phyloP scores from a whole-genome alignment of 2,329 filamentous ascomycete species.

The Bipolaris victoriae region DNA sequence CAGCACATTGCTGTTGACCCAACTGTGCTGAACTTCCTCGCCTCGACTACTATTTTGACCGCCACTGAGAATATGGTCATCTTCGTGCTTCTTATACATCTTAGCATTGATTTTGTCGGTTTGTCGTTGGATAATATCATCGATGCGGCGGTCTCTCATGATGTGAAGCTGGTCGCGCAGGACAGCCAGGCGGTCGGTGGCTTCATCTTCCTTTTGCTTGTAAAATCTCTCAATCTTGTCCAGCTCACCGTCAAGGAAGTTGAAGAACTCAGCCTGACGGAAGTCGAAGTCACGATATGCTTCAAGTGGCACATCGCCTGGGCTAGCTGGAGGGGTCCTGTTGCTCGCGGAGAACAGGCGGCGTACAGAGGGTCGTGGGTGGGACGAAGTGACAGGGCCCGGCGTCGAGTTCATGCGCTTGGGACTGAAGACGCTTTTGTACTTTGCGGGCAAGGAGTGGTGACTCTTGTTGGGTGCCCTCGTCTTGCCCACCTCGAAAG shows the following conservation, averaged over 20 bases:
- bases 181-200: conserved; percentile 70
- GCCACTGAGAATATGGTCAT: conserved; percentile 19
- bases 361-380: conserved; percentile 47
- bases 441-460: conserved; percentile 35
- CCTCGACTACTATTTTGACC: conserved; percentile 30
- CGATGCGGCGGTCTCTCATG: conserved; percentile 83
- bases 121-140: conserved; percentile 67
- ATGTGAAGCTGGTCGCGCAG: conserved; percentile 87
- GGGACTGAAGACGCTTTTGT: conserved; percentile 49
- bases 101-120: conserved; percentile 42
- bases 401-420: conserved; percentile 52
- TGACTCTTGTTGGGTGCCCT: conserved; percentile 40
- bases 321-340: conserved; percentile 45
- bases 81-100: conserved; percentile 27
- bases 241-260: conserved; percentile 81
- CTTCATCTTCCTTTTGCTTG: conserved; percentile 83
- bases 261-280: conserved; percentile 82
- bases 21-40: conserved; percentile 27
- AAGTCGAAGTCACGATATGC: conserved; percentile 70
- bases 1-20: conserved; percentile 16
- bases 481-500: conserved; percentile 55
- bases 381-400: conserved; percentile 25
- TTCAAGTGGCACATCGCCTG: conserved; percentile 59
- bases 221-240: conserved; percentile 95
- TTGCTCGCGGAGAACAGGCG: conserved; percentile 54